A percentile compares a stretch with the other conserved stretches of the same genome.
Evolutionary conservation across 2,329 filamentous ascomycete species (phyloP).

Genomic region (Exophiala sp.): DNA sequence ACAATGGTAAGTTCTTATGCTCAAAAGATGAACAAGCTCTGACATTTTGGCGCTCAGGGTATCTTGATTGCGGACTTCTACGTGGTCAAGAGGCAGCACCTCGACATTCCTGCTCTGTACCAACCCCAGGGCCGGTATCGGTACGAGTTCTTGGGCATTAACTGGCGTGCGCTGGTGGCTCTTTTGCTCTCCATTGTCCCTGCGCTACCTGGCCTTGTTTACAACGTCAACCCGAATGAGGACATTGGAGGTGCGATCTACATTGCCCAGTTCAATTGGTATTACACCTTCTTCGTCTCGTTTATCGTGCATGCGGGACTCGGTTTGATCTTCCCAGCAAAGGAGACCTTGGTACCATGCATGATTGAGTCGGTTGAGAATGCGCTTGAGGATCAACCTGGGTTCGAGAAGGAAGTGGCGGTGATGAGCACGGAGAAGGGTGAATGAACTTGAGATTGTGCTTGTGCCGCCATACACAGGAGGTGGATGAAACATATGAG

Average conservation of each 20-base stretch:
- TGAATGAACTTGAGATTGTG: no score
- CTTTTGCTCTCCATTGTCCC: conserved; percentile 57
- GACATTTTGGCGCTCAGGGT: background rate
- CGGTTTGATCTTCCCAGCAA: conserved; percentile 13
- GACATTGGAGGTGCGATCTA: conserved; percentile 46
- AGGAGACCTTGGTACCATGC: conserved; percentile 9
- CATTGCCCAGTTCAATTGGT: conserved; percentile 62
- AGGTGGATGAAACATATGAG: no score
- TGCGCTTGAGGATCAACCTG: background rate
- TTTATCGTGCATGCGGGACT: conserved; percentile 54
- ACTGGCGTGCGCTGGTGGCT: conserved; percentile 59
- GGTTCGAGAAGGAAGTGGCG: background rate
- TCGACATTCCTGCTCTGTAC: conserved; percentile 20
- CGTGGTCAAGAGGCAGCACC: conserved; percentile 16
- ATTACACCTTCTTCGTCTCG: conserved; percentile 58
- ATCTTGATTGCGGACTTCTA: conserved; percentile 26
- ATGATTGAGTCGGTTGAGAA: conserved; percentile 5
- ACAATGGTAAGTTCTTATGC: background rate
- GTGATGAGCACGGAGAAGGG: background rate
- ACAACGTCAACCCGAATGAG: conserved; percentile 29
- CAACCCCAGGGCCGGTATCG: conserved; percentile 16
- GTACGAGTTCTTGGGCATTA: conserved; percentile 42
- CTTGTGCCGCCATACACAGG: no score
- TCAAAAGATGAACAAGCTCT: background rate
- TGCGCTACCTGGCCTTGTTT: conserved; percentile 54